Percentiles rank a stretch among this genome's conserved stretches.
These are phyloP conservation scores for Digitaria exilis DNA, from an alignment of 202 grass and related monocot species.

Conservation along the genomic window DNA sequence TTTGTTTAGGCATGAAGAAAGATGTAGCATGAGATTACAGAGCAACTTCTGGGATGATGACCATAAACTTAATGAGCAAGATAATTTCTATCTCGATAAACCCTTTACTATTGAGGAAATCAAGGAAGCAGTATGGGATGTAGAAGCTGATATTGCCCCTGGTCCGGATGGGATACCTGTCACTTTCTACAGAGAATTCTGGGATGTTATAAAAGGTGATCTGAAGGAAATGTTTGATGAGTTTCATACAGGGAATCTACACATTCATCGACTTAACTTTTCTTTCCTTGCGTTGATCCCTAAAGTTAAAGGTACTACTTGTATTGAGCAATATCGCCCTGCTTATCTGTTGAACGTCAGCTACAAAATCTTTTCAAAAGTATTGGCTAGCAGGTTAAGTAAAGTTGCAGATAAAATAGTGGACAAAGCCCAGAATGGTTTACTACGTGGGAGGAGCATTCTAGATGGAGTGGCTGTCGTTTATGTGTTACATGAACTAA, in stretches of 20 bases:
- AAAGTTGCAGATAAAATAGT: background rate
- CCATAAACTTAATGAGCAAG: constrained; percentile 12
- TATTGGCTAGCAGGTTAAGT: constrained; percentile 13
- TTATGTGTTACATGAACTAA: constrained; percentile 20
- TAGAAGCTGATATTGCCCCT: background rate
- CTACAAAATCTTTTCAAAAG: background rate
- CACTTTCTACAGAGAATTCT: constrained; percentile 7
- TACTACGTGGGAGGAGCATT: constrained; percentile 1
- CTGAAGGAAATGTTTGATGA: constrained; percentile 2
- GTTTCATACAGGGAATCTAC: background rate
- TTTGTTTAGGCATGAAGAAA: background rate
- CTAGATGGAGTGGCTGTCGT: background rate
- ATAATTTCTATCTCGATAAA: background rate
- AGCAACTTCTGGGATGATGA: background rate
- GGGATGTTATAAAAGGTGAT: constrained; percentile 9
- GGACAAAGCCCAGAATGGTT: background rate
- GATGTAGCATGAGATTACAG: background rate
- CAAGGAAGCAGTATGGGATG: background rate
- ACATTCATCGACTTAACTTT: constrained; percentile 4
- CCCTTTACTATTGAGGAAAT: background rate
- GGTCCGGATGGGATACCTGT: background rate
- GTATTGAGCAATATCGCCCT: background rate
- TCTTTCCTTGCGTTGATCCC: constrained; percentile 18
- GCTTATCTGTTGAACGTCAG: background rate
- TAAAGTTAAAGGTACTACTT: background rate